A percentile compares a stretch with the other conserved stretches of the same genome.
phyloP scores from a whole-genome alignment of 768 basidiomycete genomes.

The Hemileccinum impolitum region DNA sequence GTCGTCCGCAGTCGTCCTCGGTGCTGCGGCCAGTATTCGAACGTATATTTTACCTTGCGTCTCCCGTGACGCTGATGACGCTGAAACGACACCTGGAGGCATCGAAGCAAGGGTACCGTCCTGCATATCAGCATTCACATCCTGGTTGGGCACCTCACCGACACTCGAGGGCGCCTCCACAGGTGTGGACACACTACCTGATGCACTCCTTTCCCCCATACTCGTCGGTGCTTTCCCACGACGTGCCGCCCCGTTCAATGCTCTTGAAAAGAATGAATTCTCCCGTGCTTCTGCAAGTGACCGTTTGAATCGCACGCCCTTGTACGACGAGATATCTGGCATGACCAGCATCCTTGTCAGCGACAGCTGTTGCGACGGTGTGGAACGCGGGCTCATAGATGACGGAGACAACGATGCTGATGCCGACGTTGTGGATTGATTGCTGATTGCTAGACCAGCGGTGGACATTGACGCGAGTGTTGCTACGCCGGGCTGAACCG shows the following conservation, averaged over 20 bases:
- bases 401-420: neutral
- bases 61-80: neutral
- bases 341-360: constrained; percentile 7
- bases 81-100: neutral
- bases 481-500: neutral
- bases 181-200: neutral
- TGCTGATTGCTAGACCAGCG: neutral
- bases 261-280: constrained; percentile 26
- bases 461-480: neutral
- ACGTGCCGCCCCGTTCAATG: constrained; percentile 2
- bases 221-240: neutral
- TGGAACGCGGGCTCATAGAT: neutral
- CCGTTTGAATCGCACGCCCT: constrained; percentile 21
- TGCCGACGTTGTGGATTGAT: neutral
- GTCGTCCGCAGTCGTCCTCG: neutral
- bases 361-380: neutral
- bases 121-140: constrained; percentile 6
- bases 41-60: neutral
- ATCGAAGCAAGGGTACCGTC: neutral
- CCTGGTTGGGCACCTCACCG: neutral
- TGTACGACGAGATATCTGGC: constrained; percentile 25
- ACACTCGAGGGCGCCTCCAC: neutral
- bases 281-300: constrained; percentile 5
- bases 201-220: neutral
- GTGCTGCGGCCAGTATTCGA: neutral